Conservation (phyloP, 768 basidiomycete genomes). For the Coprinopsis marcescibilis region DNA sequence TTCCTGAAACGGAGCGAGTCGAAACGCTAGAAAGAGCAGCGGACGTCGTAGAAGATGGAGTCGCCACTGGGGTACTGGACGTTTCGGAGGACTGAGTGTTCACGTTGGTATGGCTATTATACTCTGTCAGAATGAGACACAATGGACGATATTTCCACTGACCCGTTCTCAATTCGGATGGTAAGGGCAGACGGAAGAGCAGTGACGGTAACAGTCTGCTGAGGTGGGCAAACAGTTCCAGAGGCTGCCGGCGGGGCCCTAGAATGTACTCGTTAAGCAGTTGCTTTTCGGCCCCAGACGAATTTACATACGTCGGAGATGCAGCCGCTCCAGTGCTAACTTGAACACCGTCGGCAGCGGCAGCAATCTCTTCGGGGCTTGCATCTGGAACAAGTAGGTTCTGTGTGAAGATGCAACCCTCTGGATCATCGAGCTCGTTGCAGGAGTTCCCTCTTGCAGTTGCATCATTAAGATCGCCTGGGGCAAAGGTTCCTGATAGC, state of each 20-base stretch:
- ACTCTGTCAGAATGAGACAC: too few species aligned
- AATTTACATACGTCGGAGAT: too few species aligned
- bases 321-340: not conserved
- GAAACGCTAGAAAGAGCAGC: too few species aligned
- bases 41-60: too few species aligned
- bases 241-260: constrained; percentile 8
- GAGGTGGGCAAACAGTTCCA: constrained; percentile 2
- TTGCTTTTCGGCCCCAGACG: too few species aligned
- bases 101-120: too few species aligned
- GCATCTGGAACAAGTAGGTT: constrained; percentile 53
- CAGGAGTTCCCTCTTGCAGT: constrained; percentile 54
- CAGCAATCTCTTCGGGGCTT: constrained; percentile 50
- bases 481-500: constrained; percentile 57
- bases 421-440: constrained; percentile 44
- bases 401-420: constrained; percentile 60
- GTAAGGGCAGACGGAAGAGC: constrained; percentile 9
- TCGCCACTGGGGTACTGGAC: too few species aligned
- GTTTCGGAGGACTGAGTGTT: too few species aligned
- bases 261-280: too few species aligned
- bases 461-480: constrained; percentile 44
- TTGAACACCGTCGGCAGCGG: constrained; percentile 36
- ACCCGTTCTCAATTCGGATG: too few species aligned
- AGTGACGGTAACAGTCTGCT: constrained; percentile 21
- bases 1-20: constrained; percentile 21
- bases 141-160: too few species aligned